Base-by-base conservation (phyloP, 2,329 filamentous ascomycete genomes). In the Ophiocordyceps camponoti-floridani region DNA sequence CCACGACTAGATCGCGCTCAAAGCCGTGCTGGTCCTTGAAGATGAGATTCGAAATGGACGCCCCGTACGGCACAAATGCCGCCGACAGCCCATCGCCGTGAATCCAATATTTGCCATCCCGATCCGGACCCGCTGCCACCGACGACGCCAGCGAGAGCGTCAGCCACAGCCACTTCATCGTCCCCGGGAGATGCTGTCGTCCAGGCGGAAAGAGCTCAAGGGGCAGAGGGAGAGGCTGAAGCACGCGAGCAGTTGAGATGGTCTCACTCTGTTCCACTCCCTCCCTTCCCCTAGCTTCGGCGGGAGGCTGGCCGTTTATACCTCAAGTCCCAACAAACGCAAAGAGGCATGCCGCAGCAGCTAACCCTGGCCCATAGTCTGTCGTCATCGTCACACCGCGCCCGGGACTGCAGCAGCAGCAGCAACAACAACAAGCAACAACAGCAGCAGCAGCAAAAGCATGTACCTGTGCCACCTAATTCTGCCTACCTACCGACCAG, bases 1-100 rank as follows among this genome's bases (percentile, higher is more conserved):
- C 83, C 42, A 73, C 70, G 1, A 88, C 76, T 43, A 88, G 66
- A 56, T 88, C 83, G 47, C 82, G 73, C 56, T 75, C 68, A 40
- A 81, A 63, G 41, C 81, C 82, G 51, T 79, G 69, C 52, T 75
- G 73, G 59, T 86, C 82, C 35, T 74, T 70, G 58, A 88, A 69
- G 58, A 83, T 68, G 44, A 88, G 66, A 56, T 86, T 81, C 47
- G 79, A 72, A 53, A 88, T 72, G 47, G 77, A 77, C 8, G 82
- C 83, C 48, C 82, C 83, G 54, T 87, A 87, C 1, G 80, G 70
- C 41, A 87, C 78, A 60, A 87, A 87, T 42, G 70, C 65, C 9
- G 77, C 81, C 44, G 75, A 66, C 52, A 87, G 80, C 46, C 74
- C 75, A 44, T 77, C 68, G 50, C 79, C 76, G 47, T 70, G 65